These are phyloP conservation scores for Metschnikowia anglica DNA, from an alignment of 805 yeast species.

Conservation along the genomic window DNA sequence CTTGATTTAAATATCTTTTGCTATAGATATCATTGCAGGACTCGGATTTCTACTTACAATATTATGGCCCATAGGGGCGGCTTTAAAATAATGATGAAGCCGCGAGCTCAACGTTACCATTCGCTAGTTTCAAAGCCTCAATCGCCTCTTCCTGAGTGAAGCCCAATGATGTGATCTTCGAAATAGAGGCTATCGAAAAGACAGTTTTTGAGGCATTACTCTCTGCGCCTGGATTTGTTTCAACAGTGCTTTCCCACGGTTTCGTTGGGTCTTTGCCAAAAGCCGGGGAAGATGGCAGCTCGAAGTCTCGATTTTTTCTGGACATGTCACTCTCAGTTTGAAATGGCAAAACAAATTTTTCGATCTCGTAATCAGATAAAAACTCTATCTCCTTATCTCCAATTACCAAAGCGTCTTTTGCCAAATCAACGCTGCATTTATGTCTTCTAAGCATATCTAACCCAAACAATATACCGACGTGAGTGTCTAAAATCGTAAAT, in stretches of 20 bases:
- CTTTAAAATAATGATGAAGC: constrained; percentile 68
- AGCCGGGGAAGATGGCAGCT: background rate
- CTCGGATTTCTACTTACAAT: background rate
- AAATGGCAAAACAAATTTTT: constrained; percentile 21
- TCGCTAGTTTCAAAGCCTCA: constrained; percentile 60
- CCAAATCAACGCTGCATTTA: constrained; percentile 77
- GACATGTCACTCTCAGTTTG: constrained; percentile 2
- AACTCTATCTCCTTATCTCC: constrained; percentile 75
- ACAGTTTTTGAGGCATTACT: background rate
- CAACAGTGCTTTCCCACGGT: background rate
- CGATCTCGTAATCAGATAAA: constrained; percentile 71
- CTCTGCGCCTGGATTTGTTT: background rate
- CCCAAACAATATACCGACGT: constrained; percentile 77
- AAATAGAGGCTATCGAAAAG: constrained; percentile 3
- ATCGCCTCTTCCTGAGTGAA: constrained; percentile 64
- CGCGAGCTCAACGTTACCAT: constrained; percentile 82
- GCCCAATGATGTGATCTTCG: constrained; percentile 54
- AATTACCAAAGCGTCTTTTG: constrained; percentile 59
- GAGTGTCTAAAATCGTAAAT: constrained; percentile 55
- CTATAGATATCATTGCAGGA: background rate
- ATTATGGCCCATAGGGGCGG: background rate
- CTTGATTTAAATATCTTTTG: constrained; percentile 3
- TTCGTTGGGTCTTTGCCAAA: background rate
- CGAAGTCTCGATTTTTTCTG: background rate
- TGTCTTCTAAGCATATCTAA: constrained; percentile 88